phyloP scores from a whole-genome alignment of 305 asterid species.

The Fraxinus floribunda region DNA sequence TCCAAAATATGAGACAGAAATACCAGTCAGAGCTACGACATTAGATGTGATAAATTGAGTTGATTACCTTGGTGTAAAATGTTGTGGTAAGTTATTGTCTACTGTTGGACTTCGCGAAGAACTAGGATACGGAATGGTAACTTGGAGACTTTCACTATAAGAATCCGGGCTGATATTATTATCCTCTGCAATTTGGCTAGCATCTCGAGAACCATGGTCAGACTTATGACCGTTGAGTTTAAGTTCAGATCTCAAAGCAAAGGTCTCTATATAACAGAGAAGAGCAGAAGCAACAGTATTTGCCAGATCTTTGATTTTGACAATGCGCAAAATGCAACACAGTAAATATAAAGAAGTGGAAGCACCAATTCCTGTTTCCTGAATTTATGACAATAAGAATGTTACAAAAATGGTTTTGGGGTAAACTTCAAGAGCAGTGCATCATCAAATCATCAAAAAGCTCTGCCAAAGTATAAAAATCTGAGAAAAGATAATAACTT shows the following conservation, averaged over 20 bases:
- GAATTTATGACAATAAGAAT: constrained; percentile 36
- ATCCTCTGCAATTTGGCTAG: constrained; percentile 32
- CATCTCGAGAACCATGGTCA: constrained; percentile 40
- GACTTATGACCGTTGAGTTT: constrained; percentile 59
- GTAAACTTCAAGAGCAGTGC: constrained; percentile 14
- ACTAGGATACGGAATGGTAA: constrained; percentile 40
- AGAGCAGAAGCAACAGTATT: constrained; percentile 86
- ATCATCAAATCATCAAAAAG: constrained; percentile 19
- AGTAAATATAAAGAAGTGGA: constrained; percentile 84
- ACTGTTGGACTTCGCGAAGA: constrained; percentile 43
- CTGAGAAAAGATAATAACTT: neutral
- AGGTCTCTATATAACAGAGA: constrained; percentile 58
- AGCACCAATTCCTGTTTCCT: constrained; percentile 77
- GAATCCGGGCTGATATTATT: constrained; percentile 29
- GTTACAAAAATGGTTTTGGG: constrained; percentile 21
- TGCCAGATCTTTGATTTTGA: constrained; percentile 95
- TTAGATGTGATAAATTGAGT: constrained; percentile 21
- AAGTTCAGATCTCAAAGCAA: constrained; percentile 48
- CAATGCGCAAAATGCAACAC: constrained; percentile 92
- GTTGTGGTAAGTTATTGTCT: constrained; percentile 32
- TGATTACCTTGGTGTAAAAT: constrained; percentile 58
- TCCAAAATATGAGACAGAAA: neutral
- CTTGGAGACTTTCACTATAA: constrained; percentile 38
- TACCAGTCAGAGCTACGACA: neutral
- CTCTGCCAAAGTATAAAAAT: constrained; percentile 8